Evolutionary conservation across 306 rosid genomes (phyloP).

Genomic region (Ormosia emarginata): DNA sequence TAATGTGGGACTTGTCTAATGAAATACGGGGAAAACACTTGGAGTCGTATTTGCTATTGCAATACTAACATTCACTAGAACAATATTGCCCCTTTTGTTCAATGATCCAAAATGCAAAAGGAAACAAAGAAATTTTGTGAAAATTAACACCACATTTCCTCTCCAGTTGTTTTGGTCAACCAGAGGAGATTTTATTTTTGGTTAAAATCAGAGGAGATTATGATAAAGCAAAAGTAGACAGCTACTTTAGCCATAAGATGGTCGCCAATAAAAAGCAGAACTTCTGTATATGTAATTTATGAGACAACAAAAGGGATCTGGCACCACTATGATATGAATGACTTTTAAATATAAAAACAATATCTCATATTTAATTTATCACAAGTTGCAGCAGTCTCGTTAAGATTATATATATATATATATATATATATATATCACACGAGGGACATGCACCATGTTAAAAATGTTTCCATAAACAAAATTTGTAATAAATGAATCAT

Average conservation of each 20-base stretch:
- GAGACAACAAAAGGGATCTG: neutral
- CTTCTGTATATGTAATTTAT: neutral
- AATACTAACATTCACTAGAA: neutral
- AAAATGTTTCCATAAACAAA: too few relatives aligned
- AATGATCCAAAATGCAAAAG: neutral
- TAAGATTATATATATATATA: neutral
- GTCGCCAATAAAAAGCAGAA: neutral
- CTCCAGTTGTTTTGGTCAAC: neutral
- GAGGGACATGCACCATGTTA: neutral
- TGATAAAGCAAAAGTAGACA: neutral
- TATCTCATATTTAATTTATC: neutral
- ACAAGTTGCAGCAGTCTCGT: neutral
- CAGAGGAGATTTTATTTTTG: neutral
- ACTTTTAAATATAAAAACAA: constrained; percentile 4
- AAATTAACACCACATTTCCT: neutral
- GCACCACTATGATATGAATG: neutral
- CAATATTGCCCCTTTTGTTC: neutral
- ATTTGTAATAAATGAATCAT: neutral
- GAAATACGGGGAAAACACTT: neutral
- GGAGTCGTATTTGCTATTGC: neutral
- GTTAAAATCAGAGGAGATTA: neutral
- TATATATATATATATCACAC: neutral
- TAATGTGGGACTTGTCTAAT: neutral
- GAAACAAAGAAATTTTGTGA: neutral
- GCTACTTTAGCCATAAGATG: neutral